These are phyloP conservation scores for Chlamydomonas sphaeroides DNA, from an alignment of 139 green algal genomes.

Conservation along the genomic window DNA sequence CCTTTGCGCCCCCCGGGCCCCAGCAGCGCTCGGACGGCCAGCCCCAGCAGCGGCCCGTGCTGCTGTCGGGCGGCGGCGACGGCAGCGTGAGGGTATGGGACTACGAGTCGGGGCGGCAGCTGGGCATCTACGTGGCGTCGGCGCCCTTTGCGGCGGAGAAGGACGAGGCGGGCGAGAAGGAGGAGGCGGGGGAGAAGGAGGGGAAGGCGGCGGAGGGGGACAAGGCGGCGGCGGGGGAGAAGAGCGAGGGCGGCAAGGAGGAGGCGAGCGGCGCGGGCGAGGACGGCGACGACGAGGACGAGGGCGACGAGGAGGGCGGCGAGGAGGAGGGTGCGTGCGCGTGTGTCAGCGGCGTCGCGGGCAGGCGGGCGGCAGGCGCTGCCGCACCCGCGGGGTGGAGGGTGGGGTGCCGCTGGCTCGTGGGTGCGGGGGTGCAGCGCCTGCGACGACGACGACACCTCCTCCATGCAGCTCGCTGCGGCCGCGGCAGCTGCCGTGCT, in stretches of 20 bases:
- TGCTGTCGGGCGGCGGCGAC: constrained; percentile 77
- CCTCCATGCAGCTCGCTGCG: too few species aligned
- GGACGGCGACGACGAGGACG: background rate
- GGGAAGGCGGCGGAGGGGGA: background rate
- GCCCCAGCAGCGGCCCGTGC: constrained; percentile 17
- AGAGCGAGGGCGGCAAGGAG: background rate
- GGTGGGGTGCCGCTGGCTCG: too few species aligned
- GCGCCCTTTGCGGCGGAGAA: constrained; percentile 1
- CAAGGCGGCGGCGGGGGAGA: background rate
- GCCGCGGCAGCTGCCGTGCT: too few species aligned
- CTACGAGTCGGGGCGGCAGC: constrained; percentile 47
- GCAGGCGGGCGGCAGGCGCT: too few species aligned
- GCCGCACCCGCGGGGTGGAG: too few species aligned
- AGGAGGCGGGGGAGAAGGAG: background rate
- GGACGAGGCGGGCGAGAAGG: background rate
- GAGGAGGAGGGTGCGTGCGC: background rate
- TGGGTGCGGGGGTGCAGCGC: too few species aligned
- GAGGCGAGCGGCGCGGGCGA: background rate
- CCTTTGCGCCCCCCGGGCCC: constrained; percentile 58
- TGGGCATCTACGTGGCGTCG: constrained; percentile 46
- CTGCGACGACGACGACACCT: too few species aligned
- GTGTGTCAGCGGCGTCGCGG: constrained; percentile 23
- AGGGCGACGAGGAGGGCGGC: background rate
- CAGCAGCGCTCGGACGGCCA: background rate
- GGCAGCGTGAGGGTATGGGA: constrained; percentile 80